Conservation (phyloP, 441 rosid genomes). For the Manihot esculenta region DNA sequence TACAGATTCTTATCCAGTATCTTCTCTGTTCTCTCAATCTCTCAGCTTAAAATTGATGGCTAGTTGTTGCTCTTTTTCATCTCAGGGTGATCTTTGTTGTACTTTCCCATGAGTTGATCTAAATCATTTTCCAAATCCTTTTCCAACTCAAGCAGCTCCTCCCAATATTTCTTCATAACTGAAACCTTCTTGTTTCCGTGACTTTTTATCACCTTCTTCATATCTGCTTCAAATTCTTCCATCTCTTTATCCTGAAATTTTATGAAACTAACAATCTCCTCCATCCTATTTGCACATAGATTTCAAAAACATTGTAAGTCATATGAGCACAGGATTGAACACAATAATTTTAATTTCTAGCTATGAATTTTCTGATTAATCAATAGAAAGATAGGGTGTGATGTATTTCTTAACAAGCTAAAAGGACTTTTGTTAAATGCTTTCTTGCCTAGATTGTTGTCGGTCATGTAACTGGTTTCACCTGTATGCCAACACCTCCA, state of each 20-base stretch:
- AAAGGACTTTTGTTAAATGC: neutral
- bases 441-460: neutral
- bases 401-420: neutral
- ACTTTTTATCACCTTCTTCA: constrained; percentile 13
- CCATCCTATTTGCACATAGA: constrained; percentile 9
- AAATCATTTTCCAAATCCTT: constrained; percentile 15
- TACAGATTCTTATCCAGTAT: neutral
- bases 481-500: neutral
- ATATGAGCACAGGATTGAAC: neutral
- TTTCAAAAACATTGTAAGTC: neutral
- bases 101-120: constrained; percentile 8
- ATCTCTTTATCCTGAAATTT: constrained; percentile 14
- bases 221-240: constrained; percentile 22
- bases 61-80: neutral
- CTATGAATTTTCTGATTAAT: neutral
- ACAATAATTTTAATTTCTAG: neutral
- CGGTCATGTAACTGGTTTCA: neutral
- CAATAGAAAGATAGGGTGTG: neutral
- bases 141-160: constrained; percentile 15
- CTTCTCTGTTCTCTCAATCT: neutral
- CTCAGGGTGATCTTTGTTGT: constrained; percentile 1
- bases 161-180: constrained; percentile 9
- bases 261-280: neutral
- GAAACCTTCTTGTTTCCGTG: constrained; percentile 13
- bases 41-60: constrained; percentile 1